Evolutionary conservation across 2,329 filamentous ascomycete species (phyloP).

Genomic region (Leptodontidium sp.): DNA sequence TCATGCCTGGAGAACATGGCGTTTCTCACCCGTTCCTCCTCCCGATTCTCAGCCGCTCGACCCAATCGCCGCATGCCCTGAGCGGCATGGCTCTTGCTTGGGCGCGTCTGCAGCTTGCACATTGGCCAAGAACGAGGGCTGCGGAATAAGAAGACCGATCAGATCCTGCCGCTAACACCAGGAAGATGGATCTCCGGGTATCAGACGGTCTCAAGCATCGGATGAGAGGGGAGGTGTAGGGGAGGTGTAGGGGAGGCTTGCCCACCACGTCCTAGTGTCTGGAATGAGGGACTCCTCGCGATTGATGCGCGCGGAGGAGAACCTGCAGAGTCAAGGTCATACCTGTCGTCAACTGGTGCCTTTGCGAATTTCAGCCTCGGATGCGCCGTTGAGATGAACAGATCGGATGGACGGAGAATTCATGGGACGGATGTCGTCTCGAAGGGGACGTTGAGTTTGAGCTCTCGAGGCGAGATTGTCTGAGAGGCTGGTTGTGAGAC

Average conservation of each 20-base stretch:
- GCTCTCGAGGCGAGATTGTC: slow-evolving; percentile 33
- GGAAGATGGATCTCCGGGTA: slow-evolving; percentile 21
- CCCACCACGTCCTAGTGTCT: slow-evolving; percentile 16
- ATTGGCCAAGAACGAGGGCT: slow-evolving; percentile 14
- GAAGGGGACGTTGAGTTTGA: slow-evolving; percentile 27
- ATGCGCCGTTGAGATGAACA: slow-evolving; percentile 6
- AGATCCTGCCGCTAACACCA: slow-evolving; percentile 22
- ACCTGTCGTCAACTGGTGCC: slow-evolving; percentile 23
- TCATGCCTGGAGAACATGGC: slow-evolving; percentile 39
- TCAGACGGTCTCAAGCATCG: slow-evolving; percentile 29
- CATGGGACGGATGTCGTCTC: slow-evolving; percentile 33
- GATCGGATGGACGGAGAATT: slow-evolving; percentile 30
- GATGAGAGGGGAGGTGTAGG: slow-evolving; percentile 23
- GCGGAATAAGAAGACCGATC: slow-evolving; percentile 8
- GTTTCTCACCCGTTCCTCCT: slow-evolving; percentile 33
- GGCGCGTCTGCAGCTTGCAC: slow-evolving; percentile 20
- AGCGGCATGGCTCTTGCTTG: slow-evolving; percentile 3
- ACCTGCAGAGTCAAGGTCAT: not conserved
- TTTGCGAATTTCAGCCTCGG: not conserved
- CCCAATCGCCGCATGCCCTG: slow-evolving; percentile 9
- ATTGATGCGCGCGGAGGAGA: slow-evolving; percentile 29
- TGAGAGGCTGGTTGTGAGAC: slow-evolving; percentile 31
- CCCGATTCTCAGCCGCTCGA: slow-evolving; percentile 20
- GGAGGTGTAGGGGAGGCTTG: slow-evolving; percentile 6
- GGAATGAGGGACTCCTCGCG: slow-evolving; percentile 29